Conservation (phyloP, 331 rosid species). For the Dryas integrifolia region DNA sequence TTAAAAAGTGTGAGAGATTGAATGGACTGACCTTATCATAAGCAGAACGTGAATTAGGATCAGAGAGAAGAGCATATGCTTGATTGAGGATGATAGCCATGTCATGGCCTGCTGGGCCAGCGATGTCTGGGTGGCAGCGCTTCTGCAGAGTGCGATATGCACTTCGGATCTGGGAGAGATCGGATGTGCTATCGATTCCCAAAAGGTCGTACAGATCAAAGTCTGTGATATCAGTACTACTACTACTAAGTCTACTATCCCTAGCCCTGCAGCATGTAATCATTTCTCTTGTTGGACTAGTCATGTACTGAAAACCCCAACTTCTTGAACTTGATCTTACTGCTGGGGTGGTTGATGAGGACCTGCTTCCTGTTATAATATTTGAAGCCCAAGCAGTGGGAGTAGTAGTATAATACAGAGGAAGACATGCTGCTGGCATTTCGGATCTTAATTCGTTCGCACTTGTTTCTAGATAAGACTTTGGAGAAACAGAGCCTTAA, state of each 20-base stretch:
- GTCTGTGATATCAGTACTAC: conserved; percentile 24
- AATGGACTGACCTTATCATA: conserved; percentile 61
- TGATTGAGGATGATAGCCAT: conserved; percentile 90
- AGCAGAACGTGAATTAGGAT: conserved; percentile 62
- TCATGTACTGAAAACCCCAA: too few relatives aligned
- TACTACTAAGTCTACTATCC: neutral
- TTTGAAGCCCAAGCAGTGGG: conserved; percentile 14
- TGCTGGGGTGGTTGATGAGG: too few relatives aligned
- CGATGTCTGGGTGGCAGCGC: conserved; percentile 86
- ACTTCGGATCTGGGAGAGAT: conserved; percentile 54
- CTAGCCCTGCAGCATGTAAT: too few relatives aligned
- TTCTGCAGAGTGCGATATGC: conserved; percentile 85
- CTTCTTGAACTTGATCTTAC: too few relatives aligned
- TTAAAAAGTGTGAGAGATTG: neutral
- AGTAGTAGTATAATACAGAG: conserved; percentile 31
- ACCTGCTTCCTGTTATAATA: neutral
- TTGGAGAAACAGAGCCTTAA: too few relatives aligned
- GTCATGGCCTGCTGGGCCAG: conserved; percentile 84
- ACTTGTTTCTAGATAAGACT: too few relatives aligned
- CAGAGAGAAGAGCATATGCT: conserved; percentile 73
- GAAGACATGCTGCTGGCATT: conserved; percentile 34
- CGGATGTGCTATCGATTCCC: conserved; percentile 64
- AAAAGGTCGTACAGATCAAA: conserved; percentile 86
- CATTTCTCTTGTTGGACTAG: too few relatives aligned
- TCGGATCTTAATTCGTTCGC: neutral